phyloP scores from a whole-genome alignment of 495 filamentous ascomycete species.

The Articulospora tetracladia region DNA sequence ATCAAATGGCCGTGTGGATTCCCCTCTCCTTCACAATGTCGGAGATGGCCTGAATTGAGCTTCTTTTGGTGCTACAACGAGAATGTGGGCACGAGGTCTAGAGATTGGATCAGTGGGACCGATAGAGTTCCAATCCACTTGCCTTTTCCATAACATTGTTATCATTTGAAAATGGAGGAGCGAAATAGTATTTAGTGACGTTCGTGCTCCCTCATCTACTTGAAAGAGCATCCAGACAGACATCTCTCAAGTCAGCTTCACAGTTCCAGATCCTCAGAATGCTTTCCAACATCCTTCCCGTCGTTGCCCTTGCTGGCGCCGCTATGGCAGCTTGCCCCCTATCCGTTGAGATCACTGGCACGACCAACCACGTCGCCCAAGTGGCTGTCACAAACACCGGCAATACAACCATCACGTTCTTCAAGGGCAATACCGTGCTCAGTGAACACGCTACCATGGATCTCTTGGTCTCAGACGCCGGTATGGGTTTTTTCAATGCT shows the following conservation, averaged over 20 bases:
- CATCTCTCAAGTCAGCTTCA: slow-evolving; percentile 5
- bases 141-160: not conserved
- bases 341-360: slow-evolving; percentile 22
- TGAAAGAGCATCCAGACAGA: not conserved
- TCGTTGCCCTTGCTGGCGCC: slow-evolving; percentile 26
- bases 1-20: not conserved
- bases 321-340: slow-evolving; percentile 29
- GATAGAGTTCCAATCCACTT: not conserved
- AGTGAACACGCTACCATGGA: slow-evolving; percentile 27
- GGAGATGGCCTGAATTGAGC: not conserved
- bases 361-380: slow-evolving; percentile 23
- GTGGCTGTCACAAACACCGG: slow-evolving; percentile 30
- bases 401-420: slow-evolving; percentile 25
- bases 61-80: not conserved
- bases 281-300: slow-evolving; percentile 27
- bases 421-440: slow-evolving; percentile 31
- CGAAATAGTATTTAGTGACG: slow-evolving; percentile 8
- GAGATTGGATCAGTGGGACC: not conserved
- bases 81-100: not conserved
- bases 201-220: not conserved
- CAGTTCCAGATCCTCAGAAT: slow-evolving; percentile 10
- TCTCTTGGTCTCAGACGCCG: slow-evolving; percentile 22
- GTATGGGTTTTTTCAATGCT: slow-evolving; percentile 3
- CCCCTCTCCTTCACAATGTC: not conserved
- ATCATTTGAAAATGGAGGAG: slow-evolving; percentile 4